Evolutionary conservation across 306 rosid species (phyloP).

Genomic region (Urtica urens): DNA sequence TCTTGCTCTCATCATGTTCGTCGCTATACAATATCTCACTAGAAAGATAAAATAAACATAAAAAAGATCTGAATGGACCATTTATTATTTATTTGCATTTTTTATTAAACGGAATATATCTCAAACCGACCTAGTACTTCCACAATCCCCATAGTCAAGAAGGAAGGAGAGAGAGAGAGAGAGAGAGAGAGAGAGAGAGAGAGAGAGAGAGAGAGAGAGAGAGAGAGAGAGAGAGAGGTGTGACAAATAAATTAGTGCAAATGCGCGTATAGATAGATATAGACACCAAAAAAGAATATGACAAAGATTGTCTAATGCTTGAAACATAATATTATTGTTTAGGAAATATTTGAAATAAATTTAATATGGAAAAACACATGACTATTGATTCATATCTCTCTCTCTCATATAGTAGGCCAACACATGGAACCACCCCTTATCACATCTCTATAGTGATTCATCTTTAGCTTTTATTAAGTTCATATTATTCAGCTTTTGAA

Average conservation of each 20-base stretch:
- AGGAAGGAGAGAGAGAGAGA: neutral
- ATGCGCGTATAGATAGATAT: conserved; percentile 20
- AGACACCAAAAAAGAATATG: conserved; percentile 30
- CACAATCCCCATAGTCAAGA: neutral
- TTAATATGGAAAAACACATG: neutral
- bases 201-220: neutral
- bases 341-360: too few species aligned
- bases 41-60: neutral
- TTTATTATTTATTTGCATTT: neutral
- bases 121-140: conserved; percentile 9
- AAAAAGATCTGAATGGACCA: neutral
- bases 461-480: conserved; percentile 50
- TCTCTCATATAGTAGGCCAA: conserved; percentile 52
- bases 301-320: conserved; percentile 32
- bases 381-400: conserved; percentile 13
- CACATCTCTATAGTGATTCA: conserved; percentile 17
- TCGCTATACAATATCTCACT: neutral
- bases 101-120: neutral
- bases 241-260: conserved; percentile 14
- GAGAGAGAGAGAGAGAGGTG: neutral
- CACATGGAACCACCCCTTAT: conserved; percentile 62
- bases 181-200: neutral
- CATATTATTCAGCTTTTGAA: conserved; percentile 31
- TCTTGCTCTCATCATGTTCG: neutral
- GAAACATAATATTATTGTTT: too few species aligned